A percentile compares a stretch with the other conserved stretches of the same genome.
These are phyloP conservation scores for Trametes cingulata DNA, from an alignment of 768 basidiomycete genomes.

Conservation along the genomic window DNA sequence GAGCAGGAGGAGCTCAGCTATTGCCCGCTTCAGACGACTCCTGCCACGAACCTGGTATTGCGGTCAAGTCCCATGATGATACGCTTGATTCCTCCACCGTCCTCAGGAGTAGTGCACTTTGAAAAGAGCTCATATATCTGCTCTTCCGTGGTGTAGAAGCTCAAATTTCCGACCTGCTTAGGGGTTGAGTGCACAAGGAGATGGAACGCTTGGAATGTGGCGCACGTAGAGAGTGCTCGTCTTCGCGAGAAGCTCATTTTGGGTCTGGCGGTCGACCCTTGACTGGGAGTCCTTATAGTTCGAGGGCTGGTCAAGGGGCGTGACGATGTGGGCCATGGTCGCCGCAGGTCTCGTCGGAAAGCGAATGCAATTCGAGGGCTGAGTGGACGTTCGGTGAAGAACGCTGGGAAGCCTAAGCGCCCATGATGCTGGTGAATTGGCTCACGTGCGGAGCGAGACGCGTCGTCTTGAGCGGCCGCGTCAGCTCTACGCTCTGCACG, in stretches of 20 bases:
- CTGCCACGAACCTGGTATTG: constrained; percentile 66
- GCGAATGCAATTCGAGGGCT: constrained; percentile 11
- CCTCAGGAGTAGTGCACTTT: constrained; percentile 85
- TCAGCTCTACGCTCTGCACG: constrained; percentile 28
- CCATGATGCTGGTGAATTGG: background rate
- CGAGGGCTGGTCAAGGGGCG: constrained; percentile 87
- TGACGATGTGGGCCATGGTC: constrained; percentile 81
- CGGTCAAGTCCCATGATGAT: constrained; percentile 95
- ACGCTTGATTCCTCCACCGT: constrained; percentile 87
- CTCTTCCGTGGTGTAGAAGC: constrained; percentile 94
- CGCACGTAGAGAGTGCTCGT: constrained; percentile 91
- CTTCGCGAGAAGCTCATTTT: constrained; percentile 77
- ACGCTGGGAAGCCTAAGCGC: constrained; percentile 6
- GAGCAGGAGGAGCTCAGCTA: background rate
- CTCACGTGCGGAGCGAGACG: constrained; percentile 21
- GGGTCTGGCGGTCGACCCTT: constrained; percentile 74
- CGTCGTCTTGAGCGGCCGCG: constrained; percentile 39
- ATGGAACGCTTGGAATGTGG: constrained; percentile 26
- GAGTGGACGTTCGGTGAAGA: constrained; percentile 12
- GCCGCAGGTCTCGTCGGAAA: background rate
- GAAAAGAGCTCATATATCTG: constrained; percentile 93
- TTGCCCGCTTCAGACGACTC: background rate
- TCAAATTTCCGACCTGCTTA: constrained; percentile 81
- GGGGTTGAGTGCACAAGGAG: constrained; percentile 20
- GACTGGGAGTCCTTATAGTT: constrained; percentile 96